Percentiles rank a stretch among this genome's conserved stretches.
These are phyloP conservation scores for Mucor racemosus DNA, from an alignment of 371 early-diverging fungal genomes.

Conservation along the genomic window DNA sequence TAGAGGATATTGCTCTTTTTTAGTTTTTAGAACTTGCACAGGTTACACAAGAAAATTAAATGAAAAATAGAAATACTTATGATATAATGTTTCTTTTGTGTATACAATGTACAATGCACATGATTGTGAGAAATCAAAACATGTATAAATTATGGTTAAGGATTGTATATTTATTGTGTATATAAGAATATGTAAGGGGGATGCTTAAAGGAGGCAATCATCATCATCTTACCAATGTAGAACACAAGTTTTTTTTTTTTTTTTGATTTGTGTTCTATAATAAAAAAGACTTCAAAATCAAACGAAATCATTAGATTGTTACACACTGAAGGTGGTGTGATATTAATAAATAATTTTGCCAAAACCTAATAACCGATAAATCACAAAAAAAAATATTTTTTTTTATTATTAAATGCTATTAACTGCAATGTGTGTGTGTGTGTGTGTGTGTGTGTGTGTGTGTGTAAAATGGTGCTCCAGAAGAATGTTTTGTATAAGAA, in stretches of 20 bases:
- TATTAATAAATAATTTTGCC: background rate
- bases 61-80: background rate
- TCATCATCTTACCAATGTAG: background rate
- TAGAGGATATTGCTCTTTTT: background rate
- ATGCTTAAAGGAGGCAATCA: background rate
- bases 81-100: background rate
- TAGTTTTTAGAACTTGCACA: background rate
- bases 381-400: background rate
- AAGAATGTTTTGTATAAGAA: background rate
- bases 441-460: background rate
- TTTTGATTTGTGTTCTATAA: constrained; percentile 1
- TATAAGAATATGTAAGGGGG: background rate
- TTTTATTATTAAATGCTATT: constrained; percentile 1
- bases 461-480: background rate
- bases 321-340: constrained; percentile 3
- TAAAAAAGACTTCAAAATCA: background rate
- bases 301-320: no score
- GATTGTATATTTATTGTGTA: no score
- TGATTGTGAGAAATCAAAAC: constrained; percentile 1
- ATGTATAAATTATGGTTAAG: background rate
- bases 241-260: no score
- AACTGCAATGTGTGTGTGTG: background rate
- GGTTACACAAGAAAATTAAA: background rate
- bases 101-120: background rate
- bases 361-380: constrained; percentile 1